Evolutionary conservation across 1,284 basidiomycete genomes (phyloP).

Genomic region (Thecaphora thlaspeos): DNA sequence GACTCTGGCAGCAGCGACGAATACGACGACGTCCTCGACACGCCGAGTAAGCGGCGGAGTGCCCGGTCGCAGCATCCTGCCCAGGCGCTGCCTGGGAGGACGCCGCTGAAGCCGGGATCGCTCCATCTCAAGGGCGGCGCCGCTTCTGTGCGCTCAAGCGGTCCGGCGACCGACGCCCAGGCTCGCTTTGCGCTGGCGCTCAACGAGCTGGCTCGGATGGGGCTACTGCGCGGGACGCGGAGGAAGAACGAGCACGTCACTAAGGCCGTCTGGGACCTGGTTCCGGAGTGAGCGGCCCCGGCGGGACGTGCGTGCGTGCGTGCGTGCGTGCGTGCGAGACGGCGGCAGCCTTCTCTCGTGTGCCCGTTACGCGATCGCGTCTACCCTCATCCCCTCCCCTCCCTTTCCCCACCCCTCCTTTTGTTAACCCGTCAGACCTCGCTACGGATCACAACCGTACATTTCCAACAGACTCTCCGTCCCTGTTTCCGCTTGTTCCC

Average conservation of each 20-base stretch:
- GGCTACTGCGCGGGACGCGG: constrained; percentile 42
- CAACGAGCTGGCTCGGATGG: constrained; percentile 49
- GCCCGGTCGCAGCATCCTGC: too few species aligned
- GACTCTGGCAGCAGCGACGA: neutral
- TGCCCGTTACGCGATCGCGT: too few species aligned
- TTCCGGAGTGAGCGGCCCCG: too few species aligned
- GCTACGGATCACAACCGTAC: too few species aligned
- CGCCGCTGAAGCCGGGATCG: neutral
- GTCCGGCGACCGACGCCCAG: constrained; percentile 15
- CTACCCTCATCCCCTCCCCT: too few species aligned
- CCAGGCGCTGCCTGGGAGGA: neutral
- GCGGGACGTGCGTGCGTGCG: too few species aligned
- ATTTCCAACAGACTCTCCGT: too few species aligned
- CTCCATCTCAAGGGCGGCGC: neutral
- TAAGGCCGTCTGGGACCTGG: constrained; percentile 50
- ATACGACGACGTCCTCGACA: constrained; percentile 12
- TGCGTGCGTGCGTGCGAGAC: too few species aligned
- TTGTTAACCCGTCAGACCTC: too few species aligned
- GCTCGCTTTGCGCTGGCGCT: constrained; percentile 47
- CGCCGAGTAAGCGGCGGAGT: constrained; percentile 7
- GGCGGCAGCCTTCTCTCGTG: too few species aligned
- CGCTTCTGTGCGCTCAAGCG: neutral
- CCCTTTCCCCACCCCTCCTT: too few species aligned
- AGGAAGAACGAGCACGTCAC: constrained; percentile 47
- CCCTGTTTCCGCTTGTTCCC: too few species aligned